These are phyloP conservation scores for Candida glucosophila DNA, from an alignment of 1,139 yeast genomes.

Conservation along the genomic window DNA sequence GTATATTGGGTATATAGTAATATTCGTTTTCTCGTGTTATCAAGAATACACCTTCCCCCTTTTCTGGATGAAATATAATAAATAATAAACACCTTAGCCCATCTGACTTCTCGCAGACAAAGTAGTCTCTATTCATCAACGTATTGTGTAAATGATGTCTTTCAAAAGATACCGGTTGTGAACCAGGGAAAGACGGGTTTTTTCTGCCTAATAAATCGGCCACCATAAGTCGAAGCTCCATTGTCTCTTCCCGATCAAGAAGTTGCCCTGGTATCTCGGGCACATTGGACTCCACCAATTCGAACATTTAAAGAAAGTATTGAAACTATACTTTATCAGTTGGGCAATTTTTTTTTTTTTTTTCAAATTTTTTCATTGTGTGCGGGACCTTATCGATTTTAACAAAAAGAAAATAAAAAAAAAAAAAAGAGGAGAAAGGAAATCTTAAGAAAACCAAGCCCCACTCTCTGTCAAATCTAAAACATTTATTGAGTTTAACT, in stretches of 20 bases:
- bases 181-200: conserved; percentile 62
- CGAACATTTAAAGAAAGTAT: conserved; percentile 16
- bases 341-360: too few relatives aligned
- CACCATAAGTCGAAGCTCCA: conserved; percentile 60
- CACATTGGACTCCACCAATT: conserved; percentile 49
- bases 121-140: conserved; percentile 53
- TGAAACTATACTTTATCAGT: too few relatives aligned
- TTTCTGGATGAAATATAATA: conserved; percentile 59
- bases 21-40: conserved; percentile 87
- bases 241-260: conserved; percentile 64
- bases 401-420: too few relatives aligned
- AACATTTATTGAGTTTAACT: too few relatives aligned
- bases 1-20: conserved; percentile 71
- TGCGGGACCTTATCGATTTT: too few relatives aligned
- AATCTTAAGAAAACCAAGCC: too few relatives aligned
- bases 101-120: conserved; percentile 93
- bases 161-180: conserved; percentile 92
- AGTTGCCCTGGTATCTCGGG: conserved; percentile 81
- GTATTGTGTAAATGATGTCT: conserved; percentile 60
- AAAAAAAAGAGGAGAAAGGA: too few relatives aligned
- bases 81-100: conserved; percentile 77
- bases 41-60: conserved; percentile 65
- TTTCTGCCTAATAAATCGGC: conserved; percentile 57
- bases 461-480: too few relatives aligned
- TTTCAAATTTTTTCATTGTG: too few relatives aligned